Base-by-base conservation (phyloP, 768 basidiomycete species). In the Chalciporus piperatus region DNA sequence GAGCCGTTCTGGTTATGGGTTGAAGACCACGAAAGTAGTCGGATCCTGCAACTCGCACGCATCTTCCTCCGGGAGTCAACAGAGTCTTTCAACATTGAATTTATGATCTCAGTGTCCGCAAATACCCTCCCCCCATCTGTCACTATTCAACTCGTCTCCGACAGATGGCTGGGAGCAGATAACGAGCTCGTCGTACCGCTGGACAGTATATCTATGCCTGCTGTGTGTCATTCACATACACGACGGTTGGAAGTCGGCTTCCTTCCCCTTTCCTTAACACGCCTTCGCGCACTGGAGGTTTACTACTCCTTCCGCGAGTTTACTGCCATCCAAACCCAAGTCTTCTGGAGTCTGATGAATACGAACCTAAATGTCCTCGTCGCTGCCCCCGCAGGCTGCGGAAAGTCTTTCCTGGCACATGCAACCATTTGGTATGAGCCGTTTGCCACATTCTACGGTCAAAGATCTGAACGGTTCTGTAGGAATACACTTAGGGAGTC, bases 1-100 rank as follows among this genome's bases (percentile, higher is more conserved):
- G 92, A 98, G 67, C 87, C 92, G 2, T 98, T 98, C 71, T 98
- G 92, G 86, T 68, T 99, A 27, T 98, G 97, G 97, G 73, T 97
- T 3, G 94, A 98, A 71, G 92, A 95, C 61, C 77, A 85, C 33
- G 79, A 87, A 30, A 87, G 84, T n/a, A 57, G 79, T n/a, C 78
- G 79, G 33, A 95, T 98, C 60, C 78, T 94, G 11, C 94, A 96
- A 63, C 77, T 88, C 47, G 74, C 84, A 1, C 84, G 88, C 60
- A 70, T 95, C 22, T 60, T 84, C 30, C 81, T 98, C 55, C 85
- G 87, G 40, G 79, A 82, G 55, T 76, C 78, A 16, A 89, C 87
- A 1, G 71, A 77, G 0, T 43, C 62, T 4, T 54, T 94, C 30
- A 74, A 84, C 33, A 71, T 86, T 28, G 85, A 91, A 45, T 98